phyloP scores from a whole-genome alignment of 2,329 filamentous ascomycete genomes.

The Phaeosphaeria sp. region DNA sequence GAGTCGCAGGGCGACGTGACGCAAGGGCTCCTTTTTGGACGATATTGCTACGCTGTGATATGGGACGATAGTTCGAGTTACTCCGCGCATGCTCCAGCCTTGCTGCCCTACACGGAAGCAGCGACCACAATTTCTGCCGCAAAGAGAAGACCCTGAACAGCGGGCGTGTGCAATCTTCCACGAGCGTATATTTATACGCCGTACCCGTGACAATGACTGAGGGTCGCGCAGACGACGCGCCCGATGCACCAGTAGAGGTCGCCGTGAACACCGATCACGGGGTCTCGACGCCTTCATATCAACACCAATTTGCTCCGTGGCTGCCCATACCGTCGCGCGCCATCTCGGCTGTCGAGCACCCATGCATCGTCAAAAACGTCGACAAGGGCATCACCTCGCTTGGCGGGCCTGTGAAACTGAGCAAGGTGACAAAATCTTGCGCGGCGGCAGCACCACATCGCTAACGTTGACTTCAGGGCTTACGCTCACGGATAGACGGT shows the following conservation, averaged over 20 bases:
- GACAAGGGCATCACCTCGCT: slow-evolving; percentile 70
- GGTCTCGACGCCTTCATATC: slow-evolving; percentile 7
- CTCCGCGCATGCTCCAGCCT: background rate
- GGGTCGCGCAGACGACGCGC: background rate
- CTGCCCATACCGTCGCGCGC: slow-evolving; percentile 60
- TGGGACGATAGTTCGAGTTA: background rate
- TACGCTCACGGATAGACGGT: slow-evolving; percentile 36
- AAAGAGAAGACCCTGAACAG: background rate
- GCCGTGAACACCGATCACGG: slow-evolving; percentile 19
- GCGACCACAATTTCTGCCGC: background rate
- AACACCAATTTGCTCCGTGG: slow-evolving; percentile 46
- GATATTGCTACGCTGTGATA: background rate
- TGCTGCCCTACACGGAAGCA: background rate
- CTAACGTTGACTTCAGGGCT: slow-evolving; percentile 28
- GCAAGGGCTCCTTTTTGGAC: background rate
- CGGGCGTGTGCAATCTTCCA: background rate
- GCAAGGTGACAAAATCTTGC: slow-evolving; percentile 52
- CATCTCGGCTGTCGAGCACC: slow-evolving; percentile 71
- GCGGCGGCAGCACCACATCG: slow-evolving; percentile 1
- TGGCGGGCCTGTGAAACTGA: slow-evolving; percentile 62
- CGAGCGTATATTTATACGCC: background rate
- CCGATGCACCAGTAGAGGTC: background rate
- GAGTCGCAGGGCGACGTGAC: background rate
- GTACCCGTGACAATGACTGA: background rate
- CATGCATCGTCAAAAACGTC: slow-evolving; percentile 69